Conservation (phyloP, 1,139 yeast species). For the Candida freyschussii region DNA sequence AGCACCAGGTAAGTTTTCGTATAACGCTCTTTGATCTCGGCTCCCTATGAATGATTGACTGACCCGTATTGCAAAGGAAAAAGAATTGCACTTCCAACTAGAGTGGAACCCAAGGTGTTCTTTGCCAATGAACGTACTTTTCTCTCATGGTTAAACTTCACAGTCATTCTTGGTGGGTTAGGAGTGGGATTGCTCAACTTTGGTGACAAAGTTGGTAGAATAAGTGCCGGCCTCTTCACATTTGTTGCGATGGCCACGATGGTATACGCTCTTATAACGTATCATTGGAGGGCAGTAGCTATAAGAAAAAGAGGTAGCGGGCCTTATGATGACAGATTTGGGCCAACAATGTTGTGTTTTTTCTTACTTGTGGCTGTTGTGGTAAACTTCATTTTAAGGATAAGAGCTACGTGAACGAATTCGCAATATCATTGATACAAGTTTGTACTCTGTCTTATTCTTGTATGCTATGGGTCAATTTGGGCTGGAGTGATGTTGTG, state of each 20-base stretch:
- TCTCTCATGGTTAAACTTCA: conserved; percentile 95
- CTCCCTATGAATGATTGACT: conserved; percentile 4
- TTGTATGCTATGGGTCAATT: too few species aligned
- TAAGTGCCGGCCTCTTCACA: conserved; percentile 92
- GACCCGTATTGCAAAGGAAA: conserved; percentile 43
- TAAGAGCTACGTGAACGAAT: conserved; percentile 14
- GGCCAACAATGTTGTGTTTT: conserved; percentile 97
- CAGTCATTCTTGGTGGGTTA: conserved; percentile 92
- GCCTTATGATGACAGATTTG: conserved; percentile 96
- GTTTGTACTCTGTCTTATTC: too few species aligned
- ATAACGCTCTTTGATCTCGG: neutral
- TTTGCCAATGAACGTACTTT: conserved; percentile 98
- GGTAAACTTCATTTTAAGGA: conserved; percentile 81
- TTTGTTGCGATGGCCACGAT: conserved; percentile 95
- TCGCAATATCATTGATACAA: too few species aligned
- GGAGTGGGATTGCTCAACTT: conserved; percentile 94
- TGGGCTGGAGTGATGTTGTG: too few species aligned
- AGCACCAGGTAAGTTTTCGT: conserved; percentile 43
- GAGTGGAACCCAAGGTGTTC: conserved; percentile 98
- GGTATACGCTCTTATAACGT: conserved; percentile 91
- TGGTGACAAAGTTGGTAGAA: conserved; percentile 90
- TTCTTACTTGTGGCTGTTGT: conserved; percentile 89
- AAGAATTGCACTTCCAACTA: conserved; percentile 94
- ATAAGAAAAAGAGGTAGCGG: conserved; percentile 96
- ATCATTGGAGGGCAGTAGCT: conserved; percentile 99